phyloP scores from a whole-genome alignment of 2,329 filamentous ascomycete species.

The Ascochyta lentis region DNA sequence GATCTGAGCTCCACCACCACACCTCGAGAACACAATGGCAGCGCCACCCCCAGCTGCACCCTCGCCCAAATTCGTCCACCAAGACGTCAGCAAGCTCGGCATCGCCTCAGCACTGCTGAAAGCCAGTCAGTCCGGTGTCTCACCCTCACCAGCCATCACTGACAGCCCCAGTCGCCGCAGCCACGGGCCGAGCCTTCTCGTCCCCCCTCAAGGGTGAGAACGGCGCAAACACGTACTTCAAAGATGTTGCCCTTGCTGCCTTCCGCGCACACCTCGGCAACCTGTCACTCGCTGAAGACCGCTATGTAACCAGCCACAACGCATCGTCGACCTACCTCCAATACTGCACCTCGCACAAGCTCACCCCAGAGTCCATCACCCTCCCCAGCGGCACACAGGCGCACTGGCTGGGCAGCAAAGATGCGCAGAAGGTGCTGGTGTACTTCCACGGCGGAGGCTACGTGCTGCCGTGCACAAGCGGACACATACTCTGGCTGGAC shows the following conservation, averaged over 20 bases:
- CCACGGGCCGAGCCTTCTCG: constrained; percentile 41
- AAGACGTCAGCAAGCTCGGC: constrained; percentile 42
- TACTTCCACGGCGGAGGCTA: constrained; percentile 65
- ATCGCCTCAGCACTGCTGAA: constrained; percentile 40
- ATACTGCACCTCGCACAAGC: constrained; percentile 43
- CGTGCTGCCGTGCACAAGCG: constrained; percentile 54
- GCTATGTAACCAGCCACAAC: constrained; percentile 38
- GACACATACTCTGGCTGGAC: constrained; percentile 58
- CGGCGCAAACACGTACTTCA: constrained; percentile 45
- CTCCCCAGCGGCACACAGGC: constrained; percentile 52
- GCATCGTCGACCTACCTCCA: constrained; percentile 43
- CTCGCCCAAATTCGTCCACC: constrained; percentile 17
- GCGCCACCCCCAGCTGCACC: neutral
- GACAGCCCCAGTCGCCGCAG: constrained; percentile 35
- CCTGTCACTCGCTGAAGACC: constrained; percentile 41
- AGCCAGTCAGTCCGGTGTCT: constrained; percentile 30
- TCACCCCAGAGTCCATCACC: constrained; percentile 49
- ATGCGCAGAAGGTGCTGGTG: constrained; percentile 51
- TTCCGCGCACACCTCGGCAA: constrained; percentile 41
- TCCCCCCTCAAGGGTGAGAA: constrained; percentile 48
- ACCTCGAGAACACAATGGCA: too few species aligned
- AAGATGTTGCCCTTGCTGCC: constrained; percentile 44
- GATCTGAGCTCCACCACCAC: neutral
- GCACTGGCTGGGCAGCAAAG: constrained; percentile 55
- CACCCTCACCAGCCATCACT: neutral